Base-by-base conservation (phyloP, 331 rosid genomes). In the Ulmus americana region DNA sequence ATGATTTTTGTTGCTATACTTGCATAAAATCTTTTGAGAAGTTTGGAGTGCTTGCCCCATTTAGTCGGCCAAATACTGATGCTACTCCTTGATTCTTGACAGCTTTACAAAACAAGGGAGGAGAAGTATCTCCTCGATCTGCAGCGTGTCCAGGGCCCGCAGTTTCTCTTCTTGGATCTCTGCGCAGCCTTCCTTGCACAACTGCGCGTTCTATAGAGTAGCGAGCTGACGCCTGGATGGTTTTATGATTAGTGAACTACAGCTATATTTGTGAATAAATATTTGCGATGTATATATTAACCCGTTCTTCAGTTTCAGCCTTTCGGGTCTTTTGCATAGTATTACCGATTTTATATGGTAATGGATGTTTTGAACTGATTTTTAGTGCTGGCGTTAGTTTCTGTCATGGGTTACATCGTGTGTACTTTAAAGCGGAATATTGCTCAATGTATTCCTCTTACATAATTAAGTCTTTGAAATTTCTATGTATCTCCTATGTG, bases 131-230 rank as follows among this genome's bases (percentile, higher is more conserved):
- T 92, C 53, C 90, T 89, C 60, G 98, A 92, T 82, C 84, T 92
- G 58, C 98, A 92, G 80, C 76, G 97, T 82, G 86, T 92, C 6
- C 85, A 85, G 69, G 98, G 98, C 7, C 95, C 98, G 0, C 97
- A 92, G 73, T 83, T 92, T 73, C 87, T 92, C 61, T 92, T 92
- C 90, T 71, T 92, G 83, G 96, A 85, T 77, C 97, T 92, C 39
- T 89, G 96, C 65, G 97, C 97, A 5, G 86, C 97, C 8, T 92
- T 89, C 85, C 88, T 92, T 59, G 82, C 98, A 0, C 95, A 86
- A 76, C 91, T 92, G 43, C 35, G 35, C 35, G 35, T 28, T 28
- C 35, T 28, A 28, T 28, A 28, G 35, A 28, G 67, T 42, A 47
- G 69, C 64, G 65, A 28, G 35, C 35, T 28, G 35, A 52, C 63